A percentile compares a stretch with the other conserved stretches of the same genome.
phyloP scores from a whole-genome alignment of 306 rosid genomes.

The Citrullus mucosospermus region DNA sequence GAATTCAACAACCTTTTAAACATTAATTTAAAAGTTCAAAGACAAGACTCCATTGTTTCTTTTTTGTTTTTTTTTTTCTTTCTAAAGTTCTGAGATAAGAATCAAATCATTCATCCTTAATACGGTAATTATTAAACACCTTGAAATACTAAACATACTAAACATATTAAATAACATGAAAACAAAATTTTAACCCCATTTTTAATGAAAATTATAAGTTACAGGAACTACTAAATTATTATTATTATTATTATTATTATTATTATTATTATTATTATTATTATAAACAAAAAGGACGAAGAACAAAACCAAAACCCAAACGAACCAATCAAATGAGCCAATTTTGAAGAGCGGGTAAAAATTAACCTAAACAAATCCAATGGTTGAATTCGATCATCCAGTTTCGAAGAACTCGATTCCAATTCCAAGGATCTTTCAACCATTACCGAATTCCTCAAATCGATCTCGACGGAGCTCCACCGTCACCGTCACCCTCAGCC shows the following conservation, averaged over 20 bases:
- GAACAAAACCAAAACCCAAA: not conserved
- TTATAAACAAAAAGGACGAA: not conserved
- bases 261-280: not conserved
- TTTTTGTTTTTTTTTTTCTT: too few species aligned
- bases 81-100: too few species aligned
- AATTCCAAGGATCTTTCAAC: too few species aligned
- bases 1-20: too few species aligned
- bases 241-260: not conserved
- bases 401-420: not conserved
- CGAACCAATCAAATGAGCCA: not conserved
- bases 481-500: constrained; percentile 7
- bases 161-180: too few species aligned
- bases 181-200: not conserved
- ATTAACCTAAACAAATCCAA: not conserved
- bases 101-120: too few species aligned
- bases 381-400: not conserved
- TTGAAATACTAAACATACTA: too few species aligned
- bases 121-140: too few species aligned
- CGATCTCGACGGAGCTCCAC: constrained; percentile 18
- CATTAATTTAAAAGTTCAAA: too few species aligned
- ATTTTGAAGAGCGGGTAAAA: not conserved
- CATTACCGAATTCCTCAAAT: not conserved
- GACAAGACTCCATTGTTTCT: too few species aligned
- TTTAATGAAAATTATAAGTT: not conserved
- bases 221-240: not conserved